Percentiles rank a stretch among this genome's conserved stretches.
Conservation (phyloP, 106 monocot genomes). For the Narthecium ossifragum region DNA sequence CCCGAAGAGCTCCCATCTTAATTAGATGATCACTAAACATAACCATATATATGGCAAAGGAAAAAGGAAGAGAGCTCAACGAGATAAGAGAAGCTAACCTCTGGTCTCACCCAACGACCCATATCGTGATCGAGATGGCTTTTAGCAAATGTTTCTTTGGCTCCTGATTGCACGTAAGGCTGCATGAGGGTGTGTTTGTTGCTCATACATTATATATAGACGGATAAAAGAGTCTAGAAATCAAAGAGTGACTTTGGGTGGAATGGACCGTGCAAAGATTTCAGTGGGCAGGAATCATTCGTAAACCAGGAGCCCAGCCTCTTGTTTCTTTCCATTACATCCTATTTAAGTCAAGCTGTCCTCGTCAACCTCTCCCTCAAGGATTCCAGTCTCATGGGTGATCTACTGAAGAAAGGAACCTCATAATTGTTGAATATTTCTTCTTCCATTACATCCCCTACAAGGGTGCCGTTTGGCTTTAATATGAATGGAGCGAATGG, state of each 20-base stretch:
- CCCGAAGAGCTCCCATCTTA: background rate
- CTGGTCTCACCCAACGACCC: slow-evolving; percentile 61
- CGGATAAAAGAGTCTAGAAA: too few species aligned
- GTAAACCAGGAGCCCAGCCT: slow-evolving; percentile 34
- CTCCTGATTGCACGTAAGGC: too few species aligned
- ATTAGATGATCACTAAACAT: background rate
- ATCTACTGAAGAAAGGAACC: too few species aligned
- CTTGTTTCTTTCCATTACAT: too few species aligned
- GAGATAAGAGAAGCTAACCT: slow-evolving; percentile 22
- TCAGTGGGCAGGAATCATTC: background rate
- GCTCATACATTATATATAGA: slow-evolving; percentile 1
- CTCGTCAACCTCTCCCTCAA: too few species aligned
- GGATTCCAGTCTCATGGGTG: too few species aligned
- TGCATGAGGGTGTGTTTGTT: background rate
- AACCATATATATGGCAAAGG: background rate
- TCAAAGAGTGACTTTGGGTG: too few species aligned
- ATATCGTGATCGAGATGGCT: slow-evolving; percentile 1
- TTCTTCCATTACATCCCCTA: too few species aligned
- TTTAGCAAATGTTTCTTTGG: background rate
- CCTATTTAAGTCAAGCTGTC: too few species aligned
- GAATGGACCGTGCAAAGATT: background rate
- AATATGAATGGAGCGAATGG: too few species aligned
- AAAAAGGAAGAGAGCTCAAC: background rate
- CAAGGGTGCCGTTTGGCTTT: too few species aligned
- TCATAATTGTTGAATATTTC: too few species aligned